Conservation (phyloP, 768 basidiomycete species). For the Lyophyllum semitale region DNA sequence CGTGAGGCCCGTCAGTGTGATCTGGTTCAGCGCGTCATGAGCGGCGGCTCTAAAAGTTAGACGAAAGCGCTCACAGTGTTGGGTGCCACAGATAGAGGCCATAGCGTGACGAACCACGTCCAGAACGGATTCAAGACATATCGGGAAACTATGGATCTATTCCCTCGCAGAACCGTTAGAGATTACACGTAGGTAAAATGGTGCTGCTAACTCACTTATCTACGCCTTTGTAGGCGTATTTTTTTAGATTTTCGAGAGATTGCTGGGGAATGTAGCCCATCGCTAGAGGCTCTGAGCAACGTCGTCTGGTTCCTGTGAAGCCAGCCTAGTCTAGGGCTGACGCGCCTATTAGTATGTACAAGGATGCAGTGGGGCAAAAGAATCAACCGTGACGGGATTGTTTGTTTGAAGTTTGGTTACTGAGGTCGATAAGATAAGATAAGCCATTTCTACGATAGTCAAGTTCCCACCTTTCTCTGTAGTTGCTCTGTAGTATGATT, state of each 20-base stretch:
- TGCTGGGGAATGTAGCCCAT: constrained; percentile 70
- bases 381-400: neutral
- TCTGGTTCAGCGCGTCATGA: constrained; percentile 46
- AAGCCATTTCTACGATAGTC: no score
- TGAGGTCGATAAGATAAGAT: no score
- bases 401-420: neutral
- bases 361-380: neutral
- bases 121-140: constrained; percentile 85
- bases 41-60: neutral
- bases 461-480: no score
- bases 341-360: constrained; percentile 7
- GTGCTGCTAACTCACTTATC: constrained; percentile 60
- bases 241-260: constrained; percentile 74
- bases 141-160: constrained; percentile 74
- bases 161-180: neutral
- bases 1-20: constrained; percentile 81
- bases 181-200: constrained; percentile 2
- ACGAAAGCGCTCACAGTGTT: constrained; percentile 67
- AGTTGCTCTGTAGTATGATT: no score
- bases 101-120: constrained; percentile 89
- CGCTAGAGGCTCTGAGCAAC: constrained; percentile 1
- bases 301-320: constrained; percentile 2
- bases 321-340: constrained; percentile 4
- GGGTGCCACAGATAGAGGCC: constrained; percentile 83
- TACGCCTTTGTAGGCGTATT: constrained; percentile 78